Evolutionary conservation across 2,329 filamentous ascomycete genomes (phyloP).

Genomic region (Pleomassaria siparia): DNA sequence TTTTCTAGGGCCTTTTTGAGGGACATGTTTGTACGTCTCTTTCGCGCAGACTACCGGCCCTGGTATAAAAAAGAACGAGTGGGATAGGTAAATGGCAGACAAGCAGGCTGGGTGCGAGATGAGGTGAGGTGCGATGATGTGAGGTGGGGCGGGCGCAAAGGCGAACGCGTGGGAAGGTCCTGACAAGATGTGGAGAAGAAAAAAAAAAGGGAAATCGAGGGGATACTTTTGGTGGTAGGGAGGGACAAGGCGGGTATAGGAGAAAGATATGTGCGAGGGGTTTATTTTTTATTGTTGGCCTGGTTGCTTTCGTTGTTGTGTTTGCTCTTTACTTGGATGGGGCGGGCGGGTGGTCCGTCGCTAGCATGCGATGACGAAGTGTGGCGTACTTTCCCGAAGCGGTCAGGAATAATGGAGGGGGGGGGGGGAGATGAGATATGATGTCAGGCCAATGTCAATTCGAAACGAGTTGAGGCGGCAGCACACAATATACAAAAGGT

Average conservation of each 20-base stretch:
- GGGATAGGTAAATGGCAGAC: neutral
- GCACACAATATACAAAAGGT: neutral
- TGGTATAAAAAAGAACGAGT: neutral
- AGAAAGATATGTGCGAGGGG: no score
- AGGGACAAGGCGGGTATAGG: neutral
- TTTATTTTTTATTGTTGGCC: neutral
- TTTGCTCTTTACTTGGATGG: neutral
- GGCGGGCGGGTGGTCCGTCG: neutral
- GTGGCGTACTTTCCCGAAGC: conserved; percentile 1
- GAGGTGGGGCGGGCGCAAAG: neutral
- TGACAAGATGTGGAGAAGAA: neutral
- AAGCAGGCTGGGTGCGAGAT: neutral
- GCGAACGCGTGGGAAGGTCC: neutral
- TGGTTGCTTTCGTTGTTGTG: neutral
- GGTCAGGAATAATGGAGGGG: neutral
- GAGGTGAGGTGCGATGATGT: neutral
- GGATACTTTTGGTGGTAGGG: no score
- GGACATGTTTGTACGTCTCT: conserved; percentile 30
- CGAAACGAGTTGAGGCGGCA: neutral
- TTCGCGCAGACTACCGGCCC: neutral
- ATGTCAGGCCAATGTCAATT: conserved; percentile 1
- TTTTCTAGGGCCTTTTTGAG: conserved; percentile 51
- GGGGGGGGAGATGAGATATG: neutral
- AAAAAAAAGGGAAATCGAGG: no score
- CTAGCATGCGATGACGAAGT: neutral